A percentile compares a stretch with the other conserved stretches of the same genome.
Evolutionary conservation across 176 grass and related monocot genomes (phyloP).

Genomic region (Cocos nucifera): DNA sequence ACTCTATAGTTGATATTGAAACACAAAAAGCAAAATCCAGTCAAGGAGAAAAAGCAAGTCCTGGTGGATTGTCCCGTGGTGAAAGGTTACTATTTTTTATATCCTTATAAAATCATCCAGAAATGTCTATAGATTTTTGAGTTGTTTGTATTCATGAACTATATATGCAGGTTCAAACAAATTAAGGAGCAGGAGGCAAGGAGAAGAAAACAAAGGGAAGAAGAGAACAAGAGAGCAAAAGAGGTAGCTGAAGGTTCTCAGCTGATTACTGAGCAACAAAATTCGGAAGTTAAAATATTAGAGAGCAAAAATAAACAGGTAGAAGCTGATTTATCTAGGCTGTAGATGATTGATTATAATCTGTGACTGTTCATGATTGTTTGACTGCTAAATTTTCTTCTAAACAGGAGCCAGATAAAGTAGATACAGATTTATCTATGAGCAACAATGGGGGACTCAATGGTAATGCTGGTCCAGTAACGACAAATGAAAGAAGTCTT

Average conservation of each 20-base stretch:
- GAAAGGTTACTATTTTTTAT: conserved; percentile 43
- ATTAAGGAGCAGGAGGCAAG: conserved; percentile 71
- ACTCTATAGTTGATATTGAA: conserved; percentile 29
- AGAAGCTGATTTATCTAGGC: conserved; percentile 14
- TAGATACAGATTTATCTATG: neutral
- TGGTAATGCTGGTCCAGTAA: conserved; percentile 20
- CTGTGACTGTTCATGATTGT: neutral
- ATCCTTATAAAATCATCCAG: conserved; percentile 2
- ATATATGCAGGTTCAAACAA: conserved; percentile 70
- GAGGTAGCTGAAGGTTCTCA: conserved; percentile 25
- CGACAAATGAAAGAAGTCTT: conserved; percentile 18
- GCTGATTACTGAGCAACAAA: conserved; percentile 30
- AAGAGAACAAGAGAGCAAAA: conserved; percentile 25
- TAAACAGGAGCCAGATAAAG: conserved; percentile 27
- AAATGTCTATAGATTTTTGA: conserved; percentile 5
- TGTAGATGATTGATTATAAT: conserved; percentile 1
- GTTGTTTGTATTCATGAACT: conserved; percentile 10
- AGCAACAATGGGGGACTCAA: conserved; percentile 44
- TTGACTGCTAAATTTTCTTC: too few relatives aligned
- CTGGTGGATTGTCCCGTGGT: conserved; percentile 37
- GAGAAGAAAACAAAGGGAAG: conserved; percentile 39
- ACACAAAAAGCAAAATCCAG: conserved; percentile 26
- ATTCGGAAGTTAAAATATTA: conserved; percentile 17
- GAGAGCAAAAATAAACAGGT: conserved; percentile 38
- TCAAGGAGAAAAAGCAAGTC: conserved; percentile 34